These are phyloP conservation scores for Oryza punctata DNA, from an alignment of 176 grass and related monocot genomes.

Conservation along the genomic window DNA sequence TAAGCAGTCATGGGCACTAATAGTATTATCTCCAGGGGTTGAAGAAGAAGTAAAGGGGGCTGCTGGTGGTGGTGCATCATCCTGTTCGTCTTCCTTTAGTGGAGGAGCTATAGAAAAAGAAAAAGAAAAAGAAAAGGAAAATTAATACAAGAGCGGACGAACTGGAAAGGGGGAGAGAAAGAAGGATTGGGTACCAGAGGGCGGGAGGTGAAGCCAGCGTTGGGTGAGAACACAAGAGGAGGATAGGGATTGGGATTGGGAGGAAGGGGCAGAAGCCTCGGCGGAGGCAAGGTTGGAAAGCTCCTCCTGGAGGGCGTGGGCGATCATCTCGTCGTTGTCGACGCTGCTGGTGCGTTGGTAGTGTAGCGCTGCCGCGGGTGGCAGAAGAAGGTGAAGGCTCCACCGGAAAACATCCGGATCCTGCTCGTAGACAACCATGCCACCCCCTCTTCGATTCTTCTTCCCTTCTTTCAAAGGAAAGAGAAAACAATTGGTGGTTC, in stretches of 20 bases:
- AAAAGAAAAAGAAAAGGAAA: not conserved
- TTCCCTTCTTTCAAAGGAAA: no score
- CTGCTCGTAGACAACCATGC: not conserved
- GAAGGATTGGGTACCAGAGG: constrained; percentile 17
- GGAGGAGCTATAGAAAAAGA: not conserved
- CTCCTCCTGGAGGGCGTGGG: constrained; percentile 70
- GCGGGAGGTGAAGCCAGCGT: constrained; percentile 44
- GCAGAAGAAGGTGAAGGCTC: not conserved
- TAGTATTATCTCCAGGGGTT: constrained; percentile 23
- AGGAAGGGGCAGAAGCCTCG: constrained; percentile 45
- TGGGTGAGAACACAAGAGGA: constrained; percentile 55
- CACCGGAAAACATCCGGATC: not conserved
- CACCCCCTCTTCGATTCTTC: no score
- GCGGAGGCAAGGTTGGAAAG: constrained; percentile 55
- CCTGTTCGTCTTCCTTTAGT: not conserved
- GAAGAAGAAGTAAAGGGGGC: constrained; percentile 14
- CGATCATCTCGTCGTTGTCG: constrained; percentile 76
- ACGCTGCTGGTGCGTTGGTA: not conserved
- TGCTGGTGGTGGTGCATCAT: not conserved
- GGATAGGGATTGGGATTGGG: constrained; percentile 29
- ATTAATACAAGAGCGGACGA: not conserved
- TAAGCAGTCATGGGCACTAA: not conserved
- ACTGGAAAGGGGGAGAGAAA: no score
- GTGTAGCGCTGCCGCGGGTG: not conserved
- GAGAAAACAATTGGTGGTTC: no score